Evolutionary conservation across 1,139 yeast species (phyloP).

Genomic region (Yamadazyma dushanensis): DNA sequence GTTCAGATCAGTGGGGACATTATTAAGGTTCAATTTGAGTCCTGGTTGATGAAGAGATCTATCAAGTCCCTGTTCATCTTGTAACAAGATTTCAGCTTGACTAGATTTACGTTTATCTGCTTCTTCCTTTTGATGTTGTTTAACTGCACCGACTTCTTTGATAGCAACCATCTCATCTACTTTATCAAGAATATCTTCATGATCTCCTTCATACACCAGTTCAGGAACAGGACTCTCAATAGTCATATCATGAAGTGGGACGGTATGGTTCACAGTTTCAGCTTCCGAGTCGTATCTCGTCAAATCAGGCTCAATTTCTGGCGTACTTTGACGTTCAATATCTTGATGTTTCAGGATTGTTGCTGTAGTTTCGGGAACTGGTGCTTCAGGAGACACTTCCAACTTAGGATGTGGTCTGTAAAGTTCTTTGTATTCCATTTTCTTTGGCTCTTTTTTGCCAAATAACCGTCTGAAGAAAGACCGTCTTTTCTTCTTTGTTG

Average conservation of each 20-base stretch:
- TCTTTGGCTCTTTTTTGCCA: conserved; percentile 9
- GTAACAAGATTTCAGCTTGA: background rate
- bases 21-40: no score
- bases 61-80: no score
- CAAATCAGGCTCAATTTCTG: conserved; percentile 13
- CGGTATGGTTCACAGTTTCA: conserved; percentile 3
- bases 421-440: conserved; percentile 15
- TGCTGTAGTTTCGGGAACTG: conserved; percentile 1
- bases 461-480: conserved; percentile 24
- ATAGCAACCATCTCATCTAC: background rate
- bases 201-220: no score
- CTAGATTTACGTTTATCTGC: background rate
- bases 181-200: no score
- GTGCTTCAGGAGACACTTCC: conserved; percentile 1
- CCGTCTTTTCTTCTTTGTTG: conserved; percentile 11
- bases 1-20: no score
- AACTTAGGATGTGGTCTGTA: conserved; percentile 20
- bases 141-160: background rate
- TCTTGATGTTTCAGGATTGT: background rate
- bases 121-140: background rate
- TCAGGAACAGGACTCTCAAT: no score
- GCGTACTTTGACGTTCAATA: background rate
- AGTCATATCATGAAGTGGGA: no score
- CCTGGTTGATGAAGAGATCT: no score
- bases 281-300: conserved; percentile 5